Evolutionary conservation across 345 rosid genomes (phyloP), one percentile per base, ranked within the genome.

Genomic region (Gynandropsis gynandra): DNA sequence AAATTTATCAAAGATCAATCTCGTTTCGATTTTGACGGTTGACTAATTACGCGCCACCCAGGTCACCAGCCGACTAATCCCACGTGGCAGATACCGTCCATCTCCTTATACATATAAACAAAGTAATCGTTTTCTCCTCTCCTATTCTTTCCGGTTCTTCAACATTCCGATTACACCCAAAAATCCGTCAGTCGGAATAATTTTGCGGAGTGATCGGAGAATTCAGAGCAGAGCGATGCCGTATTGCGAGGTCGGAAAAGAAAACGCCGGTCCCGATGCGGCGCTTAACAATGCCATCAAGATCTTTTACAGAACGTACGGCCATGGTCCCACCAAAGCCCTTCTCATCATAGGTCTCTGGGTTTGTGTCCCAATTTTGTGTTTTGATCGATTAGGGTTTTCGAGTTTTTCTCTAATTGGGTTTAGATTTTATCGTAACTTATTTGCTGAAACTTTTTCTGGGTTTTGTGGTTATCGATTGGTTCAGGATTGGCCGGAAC

Each of bases 401-500:
- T 13, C 31, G 43, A 50, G 50, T 5, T 24, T 24, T 24, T 24
- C 29, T 24, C 29, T 5, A 16, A n/a, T 21, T 11, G 16, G 17
- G 11, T 42, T 47, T 51, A 42, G 21, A 17, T 24, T 24, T 2
- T 2, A 24, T 24, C 29, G 29, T 24, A 24, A 14, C 24, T 13
- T 29, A 8, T 10, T 47, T 13, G 7, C 11, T 15, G 52, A 12
- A 18, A 24, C 2, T 24, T 24, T 24, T 24, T 5, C 13, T 18
- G 29, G n/a, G 29, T 24, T 24, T 24, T 44, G 10, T 21, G 27
- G 11, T 56, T 17, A 32, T 9, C 38, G 69, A 56, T 24, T 18
- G 17, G 18, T 39, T 27, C 81, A 92, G 98, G 98, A 70, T 75
- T 92, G 72, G 98, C 97, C 4, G 98, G 74, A 52, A 92, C 98